Conservation (phyloP, 768 basidiomycete species). For the Nevesoporus exiguus region DNA sequence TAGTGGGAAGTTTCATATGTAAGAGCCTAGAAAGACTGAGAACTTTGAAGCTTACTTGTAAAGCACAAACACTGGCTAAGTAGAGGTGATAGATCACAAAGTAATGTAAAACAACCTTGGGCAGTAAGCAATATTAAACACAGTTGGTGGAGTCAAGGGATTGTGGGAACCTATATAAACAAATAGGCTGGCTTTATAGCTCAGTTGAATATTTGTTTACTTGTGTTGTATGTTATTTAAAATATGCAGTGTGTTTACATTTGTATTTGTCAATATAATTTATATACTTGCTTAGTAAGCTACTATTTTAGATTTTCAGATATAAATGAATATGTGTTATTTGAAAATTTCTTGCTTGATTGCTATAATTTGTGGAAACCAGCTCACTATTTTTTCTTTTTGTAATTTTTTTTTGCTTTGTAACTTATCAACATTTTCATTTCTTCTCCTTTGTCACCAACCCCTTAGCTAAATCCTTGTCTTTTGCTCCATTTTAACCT, state of each 20-base stretch:
- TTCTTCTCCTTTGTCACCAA: too few species aligned
- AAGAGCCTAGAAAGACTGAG: background rate
- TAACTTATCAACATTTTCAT: too few species aligned
- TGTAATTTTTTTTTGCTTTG: too few species aligned
- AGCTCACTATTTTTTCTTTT: too few species aligned
- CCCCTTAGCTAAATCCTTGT: too few species aligned
- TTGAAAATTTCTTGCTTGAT: too few species aligned
- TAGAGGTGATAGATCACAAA: background rate
- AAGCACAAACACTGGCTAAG: background rate
- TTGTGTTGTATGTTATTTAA: conserved; percentile 14
- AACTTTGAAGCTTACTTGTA: background rate
- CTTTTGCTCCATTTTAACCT: too few species aligned
- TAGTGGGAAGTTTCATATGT: background rate
- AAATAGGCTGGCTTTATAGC: background rate
- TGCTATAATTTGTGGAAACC: too few species aligned
- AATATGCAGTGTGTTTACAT: background rate
- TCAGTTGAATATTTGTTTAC: conserved; percentile 10
- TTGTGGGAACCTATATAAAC: background rate
- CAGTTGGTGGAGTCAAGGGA: background rate
- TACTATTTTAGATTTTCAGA: too few species aligned
- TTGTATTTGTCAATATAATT: background rate
- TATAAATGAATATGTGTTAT: too few species aligned
- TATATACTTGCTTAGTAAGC: background rate
- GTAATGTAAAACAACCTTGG: background rate
- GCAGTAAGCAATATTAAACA: background rate